Percentiles rank a stretch among this genome's conserved stretches.
Evolutionary conservation across 2,329 filamentous ascomycete species (phyloP).

Genomic region (Conoideocrella luteorostrata): DNA sequence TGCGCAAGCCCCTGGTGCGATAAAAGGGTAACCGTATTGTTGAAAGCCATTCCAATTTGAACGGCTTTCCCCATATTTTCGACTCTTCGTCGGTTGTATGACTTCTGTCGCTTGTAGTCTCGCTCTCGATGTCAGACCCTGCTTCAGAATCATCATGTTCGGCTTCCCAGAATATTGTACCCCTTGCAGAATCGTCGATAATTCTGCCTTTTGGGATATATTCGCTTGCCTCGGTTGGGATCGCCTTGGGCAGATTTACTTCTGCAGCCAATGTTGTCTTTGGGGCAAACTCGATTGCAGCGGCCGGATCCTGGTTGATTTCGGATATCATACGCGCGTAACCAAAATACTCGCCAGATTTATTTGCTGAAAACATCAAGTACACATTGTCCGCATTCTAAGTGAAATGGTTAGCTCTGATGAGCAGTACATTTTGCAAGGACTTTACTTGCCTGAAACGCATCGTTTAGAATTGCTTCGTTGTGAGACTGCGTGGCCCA

Average conservation of each 20-base stretch:
- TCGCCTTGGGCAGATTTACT: conserved; percentile 69
- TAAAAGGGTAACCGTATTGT: conserved; percentile 82
- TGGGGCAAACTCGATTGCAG: conserved; percentile 63
- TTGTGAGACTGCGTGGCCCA: conserved; percentile 97
- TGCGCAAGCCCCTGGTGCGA: conserved; percentile 76
- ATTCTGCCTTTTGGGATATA: conserved; percentile 77
- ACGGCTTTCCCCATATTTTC: conserved; percentile 84
- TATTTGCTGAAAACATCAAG: conserved; percentile 92
- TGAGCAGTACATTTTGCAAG: background rate
- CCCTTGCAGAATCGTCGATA: conserved; percentile 87
- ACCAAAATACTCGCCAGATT: conserved; percentile 94
- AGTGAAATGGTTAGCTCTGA: background rate
- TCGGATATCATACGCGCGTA: conserved; percentile 85
- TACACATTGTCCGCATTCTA: conserved; percentile 79
- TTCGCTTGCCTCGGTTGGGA: conserved; percentile 70
- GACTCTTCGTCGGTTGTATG: conserved; percentile 37
- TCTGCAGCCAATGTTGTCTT: conserved; percentile 53
- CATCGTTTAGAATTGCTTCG: conserved; percentile 73
- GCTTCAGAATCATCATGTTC: conserved; percentile 51
- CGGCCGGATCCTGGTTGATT: conserved; percentile 70
- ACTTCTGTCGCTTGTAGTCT: conserved; percentile 31
- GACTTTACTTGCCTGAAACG: conserved; percentile 61
- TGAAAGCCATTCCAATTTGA: conserved; percentile 85
- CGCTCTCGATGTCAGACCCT: conserved; percentile 37
- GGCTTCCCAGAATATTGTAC: conserved; percentile 95